Base-by-base conservation (phyloP, 2,329 filamentous ascomycete species). In the Periconia sp. region DNA sequence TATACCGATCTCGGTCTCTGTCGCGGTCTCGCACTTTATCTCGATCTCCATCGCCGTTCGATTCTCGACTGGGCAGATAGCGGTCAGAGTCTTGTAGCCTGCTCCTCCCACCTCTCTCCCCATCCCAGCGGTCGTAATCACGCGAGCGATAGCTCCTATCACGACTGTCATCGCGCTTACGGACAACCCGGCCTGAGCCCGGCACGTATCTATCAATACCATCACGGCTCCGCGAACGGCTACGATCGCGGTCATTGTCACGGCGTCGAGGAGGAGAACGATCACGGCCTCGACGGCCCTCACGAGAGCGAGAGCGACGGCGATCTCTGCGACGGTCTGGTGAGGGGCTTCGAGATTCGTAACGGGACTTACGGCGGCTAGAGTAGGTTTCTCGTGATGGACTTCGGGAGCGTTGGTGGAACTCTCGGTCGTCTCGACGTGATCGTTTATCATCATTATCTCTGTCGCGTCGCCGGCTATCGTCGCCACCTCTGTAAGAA, bases 101-200 rank as follows among this genome's bases (percentile, higher is more conserved):
- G 16, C 45, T 65, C 4, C 50, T 54, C 17, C 54, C 54, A 31
- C 40, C 46, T 22, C 52, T 47, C 12, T 58, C 56, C 6, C 52
- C 56, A 13, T 65, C 62, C 59, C 61, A 65, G 4, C 66, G 63
- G 15, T 71, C 72, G 12, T 73, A 67, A 15, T 77, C 73, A 2
- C 73, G 64, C 12, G 73, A 71, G 6, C 73, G 59, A 12, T 73
- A 73, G 43, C 70, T 54, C 3, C 63, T 61, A 7, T 60, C 48
- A 15, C 50, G 43, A 11, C 55, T 57, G 6, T 52, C 48, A 21
- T 41, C 48, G n/a, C 55, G 51, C 21, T 52, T 52, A 12, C 50
- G 29, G 13, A 36, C 34, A 12, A 21, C 29, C 26, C 23, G 51
- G 30, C 46, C 54, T n/a, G 54, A 52, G 15, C 59, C 61, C 13